phyloP scores from a whole-genome alignment of 2,329 filamentous ascomycete genomes.

The Fusarium sublunatum region DNA sequence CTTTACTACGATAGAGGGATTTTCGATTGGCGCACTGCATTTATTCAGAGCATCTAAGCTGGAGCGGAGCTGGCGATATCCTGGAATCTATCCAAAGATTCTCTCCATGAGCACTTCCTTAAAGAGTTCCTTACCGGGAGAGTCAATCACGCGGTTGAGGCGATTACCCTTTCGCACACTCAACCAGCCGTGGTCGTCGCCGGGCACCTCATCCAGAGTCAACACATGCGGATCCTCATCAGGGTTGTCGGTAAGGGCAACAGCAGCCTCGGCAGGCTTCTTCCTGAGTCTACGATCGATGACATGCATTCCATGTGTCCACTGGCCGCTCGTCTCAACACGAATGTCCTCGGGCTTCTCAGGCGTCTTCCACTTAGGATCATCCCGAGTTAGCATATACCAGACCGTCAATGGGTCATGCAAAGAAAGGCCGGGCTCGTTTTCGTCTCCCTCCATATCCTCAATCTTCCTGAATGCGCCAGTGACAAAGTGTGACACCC shows the following conservation, averaged over 20 bases:
- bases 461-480: conserved; percentile 77
- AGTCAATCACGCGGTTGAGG: conserved; percentile 76
- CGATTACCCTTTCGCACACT: conserved; percentile 80
- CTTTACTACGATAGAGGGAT: conserved; percentile 34
- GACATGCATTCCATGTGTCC: conserved; percentile 92
- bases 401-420: conserved; percentile 84
- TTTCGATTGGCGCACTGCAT: conserved; percentile 17
- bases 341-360: conserved; percentile 81
- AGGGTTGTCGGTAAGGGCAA: conserved; percentile 56
- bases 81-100: conserved; percentile 63
- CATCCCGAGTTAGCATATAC: conserved; percentile 75
- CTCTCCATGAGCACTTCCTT: conserved; percentile 72
- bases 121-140: conserved; percentile 76
- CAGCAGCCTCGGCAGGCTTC: conserved; percentile 60
- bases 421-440: conserved; percentile 71
- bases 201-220: conserved; percentile 65
- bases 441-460: conserved; percentile 67
- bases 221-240: conserved; percentile 55
- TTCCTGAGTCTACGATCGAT: conserved; percentile 75
- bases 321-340: conserved; percentile 90
- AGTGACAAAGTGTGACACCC: conserved; percentile 78
- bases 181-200: conserved; percentile 82
- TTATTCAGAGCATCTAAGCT: conserved; percentile 35
- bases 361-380: conserved; percentile 68
- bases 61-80: conserved; percentile 12